phyloP scores from a whole-genome alignment of 495 filamentous ascomycete genomes.

The Parathielavia appendiculata region DNA sequence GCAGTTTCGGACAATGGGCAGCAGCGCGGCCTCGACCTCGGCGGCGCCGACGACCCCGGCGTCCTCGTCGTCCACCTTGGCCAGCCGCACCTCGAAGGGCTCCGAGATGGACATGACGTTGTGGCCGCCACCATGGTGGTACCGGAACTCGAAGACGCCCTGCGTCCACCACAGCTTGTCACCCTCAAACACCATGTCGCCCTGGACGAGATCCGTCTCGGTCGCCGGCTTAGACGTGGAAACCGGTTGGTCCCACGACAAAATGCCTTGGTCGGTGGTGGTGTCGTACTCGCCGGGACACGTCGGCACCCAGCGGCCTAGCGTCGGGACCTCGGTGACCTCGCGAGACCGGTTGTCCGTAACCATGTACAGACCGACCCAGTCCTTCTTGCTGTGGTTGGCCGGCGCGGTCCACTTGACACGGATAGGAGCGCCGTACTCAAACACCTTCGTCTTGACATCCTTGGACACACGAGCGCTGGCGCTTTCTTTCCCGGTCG shows the following conservation, averaged over 20 bases:
- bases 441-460: conserved; percentile 68
- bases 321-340: conserved; percentile 72
- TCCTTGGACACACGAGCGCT: conserved; percentile 41
- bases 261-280: conserved; percentile 69
- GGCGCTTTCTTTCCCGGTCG: conserved; percentile 44
- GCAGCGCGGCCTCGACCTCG: conserved; percentile 65
- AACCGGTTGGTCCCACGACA: conserved; percentile 58
- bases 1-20: conserved; percentile 83
- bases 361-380: conserved; percentile 92
- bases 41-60: conserved; percentile 47
- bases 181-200: conserved; percentile 82
- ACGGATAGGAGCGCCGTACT: conserved; percentile 87
- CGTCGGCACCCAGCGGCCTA: conserved; percentile 85
- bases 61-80: conserved; percentile 66
- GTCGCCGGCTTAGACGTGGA: conserved; percentile 47
- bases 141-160: conserved; percentile 92
- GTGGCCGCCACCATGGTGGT: conserved; percentile 91
- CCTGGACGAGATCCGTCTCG: conserved; percentile 51
- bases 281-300: conserved; percentile 73
- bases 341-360: conserved; percentile 87
- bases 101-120: conserved; percentile 94
- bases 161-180: conserved; percentile 98
- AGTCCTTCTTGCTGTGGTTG: conserved; percentile 89
- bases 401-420: conserved; percentile 89
- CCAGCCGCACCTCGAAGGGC: conserved; percentile 85